Evolutionary conservation across 208 protist species (phyloP), one percentile per base, ranked within the genome.

Genomic region (Herpetomonas tarakana): DNA sequence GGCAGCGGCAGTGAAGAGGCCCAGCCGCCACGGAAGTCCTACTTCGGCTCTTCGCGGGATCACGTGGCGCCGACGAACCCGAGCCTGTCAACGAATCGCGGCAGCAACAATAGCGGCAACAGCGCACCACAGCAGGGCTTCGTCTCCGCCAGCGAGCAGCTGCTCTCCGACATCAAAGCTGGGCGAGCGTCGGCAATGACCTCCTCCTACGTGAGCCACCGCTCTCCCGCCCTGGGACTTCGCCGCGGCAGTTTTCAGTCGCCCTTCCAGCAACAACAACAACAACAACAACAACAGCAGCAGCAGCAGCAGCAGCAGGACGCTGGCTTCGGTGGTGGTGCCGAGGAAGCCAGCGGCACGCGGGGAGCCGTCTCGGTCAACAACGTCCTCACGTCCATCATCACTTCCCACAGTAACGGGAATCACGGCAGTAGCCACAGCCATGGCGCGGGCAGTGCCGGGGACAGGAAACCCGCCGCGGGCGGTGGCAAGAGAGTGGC

Each of bases 101-200:
- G 29, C 53, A 29, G 26, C 41, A 61, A 11, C 57, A 46, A 19
- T 16, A 51, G 38, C 53, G 35, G 57, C 56, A 41, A 54, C 46
- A 55, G 44, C 22, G 22, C 27, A 35, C 51, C 24, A 24, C 46
- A 2, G 18, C 35, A 60, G 31, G 79, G 80, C n/a, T 90, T 90
- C 53, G 74, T 90, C 1, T 84, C 78, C 2, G 83, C 83, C 16
- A 62, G 61, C 25, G 79, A 86, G 65, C 83, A 85, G 58, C 65
- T 91, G 28, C 58, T 58, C 12, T 51, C 54, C 1, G 83, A 91
- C 59, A 58, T 85, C 19, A 72, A 70, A 26, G 58, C 64, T 19
- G 74, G 74, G 50, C 57, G 78, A 29, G 47, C 77, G 45, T 64
- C 62, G 35, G 30, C 78, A 18, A 67, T 79, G 52, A 72, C 31